Base-by-base conservation (phyloP, 306 rosid genomes). In the Quercus suber region DNA sequence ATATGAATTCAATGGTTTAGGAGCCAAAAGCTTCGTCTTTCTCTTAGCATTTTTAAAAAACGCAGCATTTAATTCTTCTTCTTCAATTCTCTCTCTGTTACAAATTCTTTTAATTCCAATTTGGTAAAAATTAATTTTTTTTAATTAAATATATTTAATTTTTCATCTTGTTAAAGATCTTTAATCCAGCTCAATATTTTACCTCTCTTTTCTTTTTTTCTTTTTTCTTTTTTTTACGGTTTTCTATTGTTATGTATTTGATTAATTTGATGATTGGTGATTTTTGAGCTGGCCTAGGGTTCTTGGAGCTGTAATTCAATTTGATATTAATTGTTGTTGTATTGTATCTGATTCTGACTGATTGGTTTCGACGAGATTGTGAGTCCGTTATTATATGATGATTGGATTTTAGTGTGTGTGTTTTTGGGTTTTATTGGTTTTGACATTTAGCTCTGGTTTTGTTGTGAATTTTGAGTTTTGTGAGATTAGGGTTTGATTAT, bases 271-370 rank as follows among this genome's bases (percentile, higher is more conserved):
- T 37, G 87, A 82, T 80, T 74, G 52, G 20, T 71, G 51, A 76
- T 59, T 3, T 41, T 73, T 70, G 65, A 83, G 91, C 91, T 81
- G 30, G 78, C 45, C 75, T 74, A 73, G 79, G 78, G 67, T 17
- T 63, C 59, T 14, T 64, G 31, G 25, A 56, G 71, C 69, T 49
- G 27, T 45, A 21, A 7, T 37, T 45, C 59, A 60, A 18, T 41
- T 21, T 4, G 27, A 8, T 71, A 20, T 11, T 76, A 79, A 45
- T 88, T 75, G 45, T 68, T 7, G 25, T 55, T 82, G 6, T 20
- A 56, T 59, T 56, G 71, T 72, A 6, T 31, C 23, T 31, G 43
- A 30, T 65, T 65, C 11, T 37, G 21, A 31, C 5, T 65, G 7
- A 30, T 65, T 65, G 23, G 45, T 65, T 33, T 6, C 19, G 43